phyloP scores from a whole-genome alignment of 805 yeast genomes.

The Metschnikowia colocasiae region DNA sequence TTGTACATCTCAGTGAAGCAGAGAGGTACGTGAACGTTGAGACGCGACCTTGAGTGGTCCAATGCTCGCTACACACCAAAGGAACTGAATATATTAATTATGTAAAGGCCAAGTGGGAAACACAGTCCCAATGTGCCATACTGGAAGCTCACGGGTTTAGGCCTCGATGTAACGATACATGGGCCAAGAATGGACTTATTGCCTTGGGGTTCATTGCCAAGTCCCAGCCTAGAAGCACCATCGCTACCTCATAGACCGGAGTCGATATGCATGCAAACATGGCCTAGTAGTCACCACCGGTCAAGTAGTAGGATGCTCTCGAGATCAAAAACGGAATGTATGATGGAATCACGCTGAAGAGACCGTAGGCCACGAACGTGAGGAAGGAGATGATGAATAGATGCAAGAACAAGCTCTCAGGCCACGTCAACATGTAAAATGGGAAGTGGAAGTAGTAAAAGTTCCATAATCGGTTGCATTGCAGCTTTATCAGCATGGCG shows the following conservation, averaged over 20 bases:
- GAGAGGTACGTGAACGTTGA: conserved; percentile 1
- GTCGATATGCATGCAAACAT: not conserved
- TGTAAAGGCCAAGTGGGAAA: not conserved
- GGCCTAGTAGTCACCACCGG: conserved; percentile 22
- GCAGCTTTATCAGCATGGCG: conserved; percentile 4
- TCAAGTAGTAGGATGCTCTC: conserved; percentile 34
- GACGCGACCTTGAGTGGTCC: conserved; percentile 1
- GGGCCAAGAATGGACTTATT: not conserved
- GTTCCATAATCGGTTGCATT: conserved; percentile 15
- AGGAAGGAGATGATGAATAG: conserved; percentile 17
- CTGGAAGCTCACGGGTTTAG: not conserved
- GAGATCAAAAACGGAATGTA: conserved; percentile 29
- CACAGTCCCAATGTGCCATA: not conserved
- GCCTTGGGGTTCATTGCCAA: not conserved
- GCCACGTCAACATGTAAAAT: conserved; percentile 45
- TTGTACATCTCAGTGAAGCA: conserved; percentile 16
- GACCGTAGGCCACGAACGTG: conserved; percentile 17
- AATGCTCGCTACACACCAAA: not conserved
- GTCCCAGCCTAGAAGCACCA: not conserved
- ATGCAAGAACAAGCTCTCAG: conserved; percentile 33
- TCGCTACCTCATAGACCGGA: not conserved
- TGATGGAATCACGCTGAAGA: conserved; percentile 22
- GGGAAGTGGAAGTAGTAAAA: conserved; percentile 46
- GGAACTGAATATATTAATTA: conserved; percentile 1
- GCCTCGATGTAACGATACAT: not conserved